Evolutionary conservation across 306 rosid species (phyloP), one percentile per base, ranked within the genome.

Genomic region (Betula pendula): DNA sequence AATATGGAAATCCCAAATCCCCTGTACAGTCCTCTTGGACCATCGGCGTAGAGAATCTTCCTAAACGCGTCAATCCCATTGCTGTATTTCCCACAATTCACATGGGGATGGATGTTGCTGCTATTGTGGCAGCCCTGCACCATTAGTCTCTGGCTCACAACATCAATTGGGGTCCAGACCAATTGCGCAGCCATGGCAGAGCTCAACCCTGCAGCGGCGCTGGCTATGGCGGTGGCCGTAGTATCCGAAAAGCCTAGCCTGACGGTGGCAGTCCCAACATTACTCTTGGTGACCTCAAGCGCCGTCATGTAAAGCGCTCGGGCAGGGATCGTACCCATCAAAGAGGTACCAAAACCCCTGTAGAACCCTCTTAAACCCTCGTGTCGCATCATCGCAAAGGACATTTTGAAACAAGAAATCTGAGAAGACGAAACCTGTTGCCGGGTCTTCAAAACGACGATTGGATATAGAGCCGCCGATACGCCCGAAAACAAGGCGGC

Each of bases 91-190:
- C 83, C 83, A 2, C 87, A 73, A 66, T 82, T 76, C 24, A 84
- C 89, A 87, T 78, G 70, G 14, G 93, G 79, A 3, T 82, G 75
- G 2, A 68, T 69, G 79, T 56, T 85, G 69, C 69, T 48, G 77
- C 79, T 70, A 2, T 51, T 70, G 38, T 70, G 58, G 45, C 82
- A 77, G 1, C 95, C 91, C 72, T 93, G 97, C 45, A 95, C 96
- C 98, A 95, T 95, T 3, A 95, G 90, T 66, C 98, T 83, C 42
- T 95, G 98, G 79, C 97, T 95, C 48, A 95, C 97, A 20, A 95
- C 96, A 86, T 95, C 98, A 43, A 95, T 73, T 0, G 98, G 98
- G 42, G 98, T 95, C 98, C 98, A 95, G 17, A 95, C 97, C 58
- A 95, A 75, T 31, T 95, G 98, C 0, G 98, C 98, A 4, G 98